phyloP scores from a whole-genome alignment of 306 rosid genomes.

The Castanea mollissima region DNA sequence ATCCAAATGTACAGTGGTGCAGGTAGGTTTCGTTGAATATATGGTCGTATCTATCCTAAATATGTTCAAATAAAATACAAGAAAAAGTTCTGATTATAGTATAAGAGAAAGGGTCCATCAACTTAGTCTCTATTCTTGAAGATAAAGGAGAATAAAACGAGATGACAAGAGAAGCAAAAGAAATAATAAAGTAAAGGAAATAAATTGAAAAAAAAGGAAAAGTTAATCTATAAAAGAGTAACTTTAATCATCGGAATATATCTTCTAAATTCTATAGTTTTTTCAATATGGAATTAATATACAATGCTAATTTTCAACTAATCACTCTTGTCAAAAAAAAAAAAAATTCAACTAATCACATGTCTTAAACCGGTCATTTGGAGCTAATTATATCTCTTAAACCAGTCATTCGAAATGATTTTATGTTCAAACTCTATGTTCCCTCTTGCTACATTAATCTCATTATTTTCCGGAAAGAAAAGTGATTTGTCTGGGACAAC shows the following conservation, averaged over 20 bases:
- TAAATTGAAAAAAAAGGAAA: slow-evolving; percentile 24
- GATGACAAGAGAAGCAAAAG: slow-evolving; percentile 21
- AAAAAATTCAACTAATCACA: too few relatives aligned
- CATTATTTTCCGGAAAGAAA: slow-evolving; percentile 39
- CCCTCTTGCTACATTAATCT: slow-evolving; percentile 21
- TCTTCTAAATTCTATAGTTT: not conserved
- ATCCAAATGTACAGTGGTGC: too few relatives aligned
- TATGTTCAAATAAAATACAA: slow-evolving; percentile 29
- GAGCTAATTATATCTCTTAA: not conserved
- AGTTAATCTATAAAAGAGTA: slow-evolving; percentile 23
- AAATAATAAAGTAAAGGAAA: slow-evolving; percentile 31
- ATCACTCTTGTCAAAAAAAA: not conserved
- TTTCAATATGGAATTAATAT: slow-evolving; percentile 12
- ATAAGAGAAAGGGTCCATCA: slow-evolving; percentile 33
- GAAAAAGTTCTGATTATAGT: slow-evolving; percentile 22
- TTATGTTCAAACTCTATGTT: slow-evolving; percentile 31
- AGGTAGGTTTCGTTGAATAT: slow-evolving; percentile 28
- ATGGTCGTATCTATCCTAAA: slow-evolving; percentile 26
- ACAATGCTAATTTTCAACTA: not conserved
- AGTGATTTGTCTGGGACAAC: slow-evolving; percentile 46
- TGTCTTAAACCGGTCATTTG: too few relatives aligned
- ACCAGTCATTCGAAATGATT: not conserved
- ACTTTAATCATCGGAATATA: slow-evolving; percentile 22
- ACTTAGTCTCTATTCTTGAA: slow-evolving; percentile 29
- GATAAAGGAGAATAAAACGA: slow-evolving; percentile 31